Percentiles rank a stretch among this genome's conserved stretches.
Conservation (phyloP, 2,329 filamentous ascomycete species). For the Pseudogymnoascus sp. region DNA sequence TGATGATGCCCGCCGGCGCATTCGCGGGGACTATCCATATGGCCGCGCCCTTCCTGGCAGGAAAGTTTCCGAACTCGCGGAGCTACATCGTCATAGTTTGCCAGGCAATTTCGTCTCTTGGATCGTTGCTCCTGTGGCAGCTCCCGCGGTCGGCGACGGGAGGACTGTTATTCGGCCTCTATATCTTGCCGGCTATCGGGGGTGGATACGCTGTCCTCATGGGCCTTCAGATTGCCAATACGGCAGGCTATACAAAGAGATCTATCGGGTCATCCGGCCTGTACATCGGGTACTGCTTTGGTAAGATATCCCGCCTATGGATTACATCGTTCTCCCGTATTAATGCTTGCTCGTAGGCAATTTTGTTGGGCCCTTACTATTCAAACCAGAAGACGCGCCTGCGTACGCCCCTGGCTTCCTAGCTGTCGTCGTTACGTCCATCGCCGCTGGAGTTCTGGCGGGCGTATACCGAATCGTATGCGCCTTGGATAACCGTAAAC, state of each 20-base stretch:
- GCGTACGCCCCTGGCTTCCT: constrained; percentile 34
- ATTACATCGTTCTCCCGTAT: background rate
- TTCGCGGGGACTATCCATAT: background rate
- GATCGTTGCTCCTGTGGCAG: background rate
- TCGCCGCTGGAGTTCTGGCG: background rate
- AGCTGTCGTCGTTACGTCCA: constrained; percentile 25
- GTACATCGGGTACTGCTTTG: constrained; percentile 40
- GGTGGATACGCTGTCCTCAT: constrained; percentile 11
- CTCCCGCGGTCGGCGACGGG: background rate
- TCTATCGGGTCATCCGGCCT: constrained; percentile 40
- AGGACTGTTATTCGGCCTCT: constrained; percentile 1
- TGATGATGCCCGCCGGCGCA: constrained; percentile 12
- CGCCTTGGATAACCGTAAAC: background rate
- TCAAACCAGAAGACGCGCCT: constrained; percentile 34
- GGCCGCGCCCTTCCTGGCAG: background rate
- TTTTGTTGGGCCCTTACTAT: constrained; percentile 34
- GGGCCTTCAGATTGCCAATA: constrained; percentile 30
- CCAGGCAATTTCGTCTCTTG: background rate
- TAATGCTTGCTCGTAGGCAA: background rate
- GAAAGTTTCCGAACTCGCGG: constrained; percentile 10
- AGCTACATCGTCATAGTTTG: constrained; percentile 10
- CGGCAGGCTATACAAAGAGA: constrained; percentile 41
- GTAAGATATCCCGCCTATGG: constrained; percentile 46
- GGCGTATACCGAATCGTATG: constrained; percentile 3
- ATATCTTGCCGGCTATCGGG: background rate